Evolutionary conservation across 306 rosid species (phyloP).

Genomic region (Castanospermum australe): DNA sequence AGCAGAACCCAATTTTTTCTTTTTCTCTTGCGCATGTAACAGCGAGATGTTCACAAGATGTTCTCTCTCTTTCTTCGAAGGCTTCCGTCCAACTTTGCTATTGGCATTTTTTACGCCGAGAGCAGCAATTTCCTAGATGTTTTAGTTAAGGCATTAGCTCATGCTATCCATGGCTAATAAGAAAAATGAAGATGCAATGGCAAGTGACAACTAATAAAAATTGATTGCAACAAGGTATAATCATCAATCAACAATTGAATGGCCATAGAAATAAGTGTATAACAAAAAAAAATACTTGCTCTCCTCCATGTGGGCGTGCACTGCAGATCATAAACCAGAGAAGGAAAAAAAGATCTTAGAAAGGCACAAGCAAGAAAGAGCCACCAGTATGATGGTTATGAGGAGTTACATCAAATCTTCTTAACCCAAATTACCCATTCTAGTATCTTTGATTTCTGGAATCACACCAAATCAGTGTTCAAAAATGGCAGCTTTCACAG

Average conservation of each 20-base stretch:
- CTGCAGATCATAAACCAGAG: neutral
- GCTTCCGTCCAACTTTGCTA: slow-evolving; percentile 68
- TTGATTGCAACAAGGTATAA: neutral
- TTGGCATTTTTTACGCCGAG: slow-evolving; percentile 70
- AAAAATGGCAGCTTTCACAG: neutral
- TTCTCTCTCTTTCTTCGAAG: slow-evolving; percentile 81
- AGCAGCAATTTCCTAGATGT: slow-evolving; percentile 77
- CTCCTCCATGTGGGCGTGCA: too few relatives aligned
- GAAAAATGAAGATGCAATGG: neutral
- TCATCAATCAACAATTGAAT: neutral
- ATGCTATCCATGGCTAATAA: neutral
- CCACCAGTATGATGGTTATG: neutral
- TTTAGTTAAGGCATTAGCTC: slow-evolving; percentile 18
- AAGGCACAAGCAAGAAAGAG: neutral
- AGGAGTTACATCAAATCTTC: neutral
- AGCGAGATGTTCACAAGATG: slow-evolving; percentile 42
- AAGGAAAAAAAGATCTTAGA: neutral
- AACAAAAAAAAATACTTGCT: too few relatives aligned
- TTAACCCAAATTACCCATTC: neutral
- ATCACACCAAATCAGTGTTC: neutral
- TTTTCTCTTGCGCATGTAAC: slow-evolving; percentile 55
- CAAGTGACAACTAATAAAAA: slow-evolving; percentile 8
- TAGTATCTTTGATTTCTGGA: neutral
- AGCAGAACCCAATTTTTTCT: slow-evolving; percentile 62
- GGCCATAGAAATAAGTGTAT: neutral